Evolutionary conservation across 169 alveolate species (phyloP).

Genomic region (Eimeria falciformis): DNA sequence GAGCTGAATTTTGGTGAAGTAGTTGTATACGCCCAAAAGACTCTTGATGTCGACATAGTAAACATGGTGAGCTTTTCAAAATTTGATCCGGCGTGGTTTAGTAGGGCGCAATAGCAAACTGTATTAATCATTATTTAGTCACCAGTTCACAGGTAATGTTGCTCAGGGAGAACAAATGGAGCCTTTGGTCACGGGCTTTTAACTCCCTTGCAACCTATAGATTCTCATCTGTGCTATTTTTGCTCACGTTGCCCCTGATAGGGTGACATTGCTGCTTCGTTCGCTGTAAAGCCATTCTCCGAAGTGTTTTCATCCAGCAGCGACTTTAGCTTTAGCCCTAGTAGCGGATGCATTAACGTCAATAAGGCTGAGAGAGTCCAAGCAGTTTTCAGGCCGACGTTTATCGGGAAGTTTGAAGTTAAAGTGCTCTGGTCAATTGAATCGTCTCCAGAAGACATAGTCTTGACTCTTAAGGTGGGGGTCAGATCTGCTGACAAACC

Average conservation of each 20-base stretch:
- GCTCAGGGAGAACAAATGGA: no score
- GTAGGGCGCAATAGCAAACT: no score
- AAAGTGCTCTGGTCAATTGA: slow-evolving; percentile 92
- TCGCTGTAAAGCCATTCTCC: slow-evolving; percentile 81
- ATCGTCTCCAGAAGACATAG: slow-evolving; percentile 84
- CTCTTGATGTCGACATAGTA: slow-evolving; percentile 60
- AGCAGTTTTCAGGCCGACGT: slow-evolving; percentile 88
- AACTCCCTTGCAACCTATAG: no score
- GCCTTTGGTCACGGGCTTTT: no score
- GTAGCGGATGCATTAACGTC: slow-evolving; percentile 90
- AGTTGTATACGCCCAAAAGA: slow-evolving; percentile 58
- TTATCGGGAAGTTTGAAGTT: slow-evolving; percentile 95
- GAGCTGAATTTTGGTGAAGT: slow-evolving; percentile 62
- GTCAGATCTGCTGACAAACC: no score
- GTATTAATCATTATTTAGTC: no score
- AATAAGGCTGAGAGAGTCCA: slow-evolving; percentile 89
- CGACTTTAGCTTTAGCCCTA: slow-evolving; percentile 87
- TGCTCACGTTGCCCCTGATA: slow-evolving; percentile 17
- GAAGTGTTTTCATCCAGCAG: slow-evolving; percentile 88
- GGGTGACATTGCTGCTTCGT: slow-evolving; percentile 73
- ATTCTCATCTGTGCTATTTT: no score
- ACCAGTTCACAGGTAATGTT: no score
- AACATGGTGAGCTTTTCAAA: slow-evolving; percentile 29
- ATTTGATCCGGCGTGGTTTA: no score
- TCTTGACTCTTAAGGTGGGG: slow-evolving; percentile 51